Evolutionary conservation across 441 rosid species (phyloP), one percentile per base, ranked within the genome.

Genomic region (Pelargonium myrrhifolium): DNA sequence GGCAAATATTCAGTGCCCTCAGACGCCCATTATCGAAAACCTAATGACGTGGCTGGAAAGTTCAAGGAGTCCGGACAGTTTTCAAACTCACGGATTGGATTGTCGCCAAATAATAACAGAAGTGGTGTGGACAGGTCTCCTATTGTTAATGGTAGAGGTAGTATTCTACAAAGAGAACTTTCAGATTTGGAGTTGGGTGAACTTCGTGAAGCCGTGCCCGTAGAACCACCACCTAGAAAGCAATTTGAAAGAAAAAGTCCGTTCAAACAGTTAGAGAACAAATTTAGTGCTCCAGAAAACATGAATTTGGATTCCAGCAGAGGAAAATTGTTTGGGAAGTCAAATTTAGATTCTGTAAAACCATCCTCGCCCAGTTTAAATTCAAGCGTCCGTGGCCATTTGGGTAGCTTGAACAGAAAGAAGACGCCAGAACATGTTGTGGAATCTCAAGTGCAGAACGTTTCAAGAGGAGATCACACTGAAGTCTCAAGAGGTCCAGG

Each of bases 111-210:
- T 72, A 89, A 82, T 77, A 71, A 60, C 77, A 76, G 62, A 77
- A 59, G 62, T 66, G 71, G 74, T 65, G 69, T 43, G 4, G 80
- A 75, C 31, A 87, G 79, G 74, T 26, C 75, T 71, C 79, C 83
- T 11, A 72, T 35, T 17, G 72, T 66, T 9, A 81, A 83, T 76
- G 90, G 85, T 65, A 87, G 80, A 76, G 86, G 77, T 56, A 65
- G 72, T 68, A 11, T 71, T 26, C 95, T 92, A 77, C 96, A 83
- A 62, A 84, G 89, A 79, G 95, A 89, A 84, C 78, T 80, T 69
- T 83, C 96, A 37, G 95, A 87, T 68, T 80, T 94, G 85, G 99
- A 94, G 82, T 76, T 88, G 70, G 99, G 98, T 77, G 99, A 94
- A 82, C 87, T 92, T 68, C 97, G 90, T 47, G 95, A 87, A 73